Conservation (phyloP, 2,329 filamentous ascomycete genomes). For the Tetracladium maxilliforme region DNA sequence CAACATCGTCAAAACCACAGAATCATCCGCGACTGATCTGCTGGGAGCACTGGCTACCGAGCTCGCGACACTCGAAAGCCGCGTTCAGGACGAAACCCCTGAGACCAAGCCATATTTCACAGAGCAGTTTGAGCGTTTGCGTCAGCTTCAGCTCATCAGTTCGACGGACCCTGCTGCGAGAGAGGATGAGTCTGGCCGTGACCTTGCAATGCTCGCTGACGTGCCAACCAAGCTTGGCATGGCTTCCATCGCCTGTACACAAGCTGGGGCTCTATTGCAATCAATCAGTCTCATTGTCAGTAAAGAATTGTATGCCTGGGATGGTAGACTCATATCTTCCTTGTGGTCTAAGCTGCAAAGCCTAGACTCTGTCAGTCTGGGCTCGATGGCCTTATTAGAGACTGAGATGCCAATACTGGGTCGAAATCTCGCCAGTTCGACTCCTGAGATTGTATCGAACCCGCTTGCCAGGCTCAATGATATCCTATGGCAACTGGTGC, state of each 20-base stretch:
- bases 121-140: slow-evolving; percentile 38
- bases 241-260: no score
- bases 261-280: slow-evolving; percentile 9
- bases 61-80: slow-evolving; percentile 32
- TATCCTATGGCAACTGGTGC: slow-evolving; percentile 8
- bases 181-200: no score
- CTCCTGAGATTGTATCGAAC: slow-evolving; percentile 22
- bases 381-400: slow-evolving; percentile 47
- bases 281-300: no score
- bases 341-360: slow-evolving; percentile 39
- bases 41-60: slow-evolving; percentile 33
- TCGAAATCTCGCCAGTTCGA: slow-evolving; percentile 34
- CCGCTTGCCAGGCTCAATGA: slow-evolving; percentile 5
- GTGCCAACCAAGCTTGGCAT: no score
- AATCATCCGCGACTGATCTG: slow-evolving; percentile 27
- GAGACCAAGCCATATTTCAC: slow-evolving; percentile 30
- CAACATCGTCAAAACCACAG: slow-evolving; percentile 31
- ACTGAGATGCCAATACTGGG: slow-evolving; percentile 48
- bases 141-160: slow-evolving; percentile 39
- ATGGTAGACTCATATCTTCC: no score
- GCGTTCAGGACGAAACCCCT: not conserved
- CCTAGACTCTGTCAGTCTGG: slow-evolving; percentile 37
- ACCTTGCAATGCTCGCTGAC: no score
- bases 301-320: no score
- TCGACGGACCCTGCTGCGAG: no score